phyloP scores from a whole-genome alignment of 768 basidiomycete species.

The Agaricus sinodeliciosus region DNA sequence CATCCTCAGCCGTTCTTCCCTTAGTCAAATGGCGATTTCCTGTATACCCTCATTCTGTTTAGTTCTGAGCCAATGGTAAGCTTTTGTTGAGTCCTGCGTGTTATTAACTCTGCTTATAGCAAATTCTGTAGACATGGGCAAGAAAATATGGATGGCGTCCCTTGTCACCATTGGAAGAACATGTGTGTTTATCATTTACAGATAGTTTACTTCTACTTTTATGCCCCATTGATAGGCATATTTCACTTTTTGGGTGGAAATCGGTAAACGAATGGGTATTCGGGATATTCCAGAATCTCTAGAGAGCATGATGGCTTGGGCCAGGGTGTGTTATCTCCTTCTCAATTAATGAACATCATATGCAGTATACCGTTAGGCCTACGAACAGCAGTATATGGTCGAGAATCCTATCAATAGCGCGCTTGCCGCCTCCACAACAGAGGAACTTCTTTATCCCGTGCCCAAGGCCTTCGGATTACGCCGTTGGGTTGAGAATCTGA shows the following conservation, averaged over 20 bases:
- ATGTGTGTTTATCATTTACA: not conserved
- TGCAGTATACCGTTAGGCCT: constrained; percentile 21
- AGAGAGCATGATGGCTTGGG: constrained; percentile 32
- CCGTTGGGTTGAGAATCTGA: constrained; percentile 24
- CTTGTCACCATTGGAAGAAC: constrained; percentile 34
- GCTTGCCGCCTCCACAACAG: constrained; percentile 31
- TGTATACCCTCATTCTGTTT: constrained; percentile 27
- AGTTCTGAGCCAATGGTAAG: constrained; percentile 20
- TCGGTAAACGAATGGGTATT: constrained; percentile 42
- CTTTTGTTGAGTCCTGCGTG: not conserved
- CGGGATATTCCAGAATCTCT: constrained; percentile 35
- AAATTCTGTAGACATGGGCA: constrained; percentile 6
- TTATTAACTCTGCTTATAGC: not conserved
- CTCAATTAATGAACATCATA: not conserved
- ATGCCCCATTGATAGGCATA: constrained; percentile 22
- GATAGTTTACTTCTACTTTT: not conserved
- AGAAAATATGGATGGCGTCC: constrained; percentile 10
- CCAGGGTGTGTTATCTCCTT: constrained; percentile 21
- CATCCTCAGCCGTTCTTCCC: not conserved
- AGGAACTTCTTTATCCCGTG: constrained; percentile 32
- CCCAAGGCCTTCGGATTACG: constrained; percentile 33
- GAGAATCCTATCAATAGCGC: constrained; percentile 33
- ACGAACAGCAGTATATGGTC: constrained; percentile 35
- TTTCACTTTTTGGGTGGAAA: constrained; percentile 38
- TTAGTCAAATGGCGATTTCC: constrained; percentile 26